Conservation (phyloP, 2,329 filamentous ascomycete species). For the Delphinella strobiligena region DNA sequence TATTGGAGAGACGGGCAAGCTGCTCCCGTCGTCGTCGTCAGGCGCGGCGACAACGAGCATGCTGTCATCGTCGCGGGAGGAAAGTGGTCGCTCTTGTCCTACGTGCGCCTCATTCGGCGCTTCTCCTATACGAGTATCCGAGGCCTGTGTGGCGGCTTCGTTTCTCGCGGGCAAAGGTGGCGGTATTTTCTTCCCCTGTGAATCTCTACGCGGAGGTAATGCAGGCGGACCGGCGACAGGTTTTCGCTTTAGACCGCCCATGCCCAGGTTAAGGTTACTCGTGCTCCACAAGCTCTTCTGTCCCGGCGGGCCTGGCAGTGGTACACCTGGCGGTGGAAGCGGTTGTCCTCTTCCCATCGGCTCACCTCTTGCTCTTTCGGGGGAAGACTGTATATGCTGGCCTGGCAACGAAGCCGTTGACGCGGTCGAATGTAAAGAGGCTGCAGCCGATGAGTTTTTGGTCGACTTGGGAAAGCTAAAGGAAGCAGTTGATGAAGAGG, state of each 20-base stretch:
- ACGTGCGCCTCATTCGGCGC: neutral
- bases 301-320: constrained; percentile 45
- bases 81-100: neutral
- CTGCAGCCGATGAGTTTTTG: constrained; percentile 1
- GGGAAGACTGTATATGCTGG: too few species aligned
- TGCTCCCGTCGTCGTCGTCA: constrained; percentile 13
- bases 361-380: constrained; percentile 25
- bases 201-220: neutral
- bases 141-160: neutral
- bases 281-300: constrained; percentile 13
- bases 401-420: constrained; percentile 5
- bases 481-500: neutral
- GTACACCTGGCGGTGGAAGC: constrained; percentile 67
- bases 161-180: constrained; percentile 3
- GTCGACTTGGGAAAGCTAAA: constrained; percentile 1
- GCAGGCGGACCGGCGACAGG: constrained; percentile 9
- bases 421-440: constrained; percentile 26
- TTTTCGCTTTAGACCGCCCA: constrained; percentile 13
- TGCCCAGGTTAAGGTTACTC: constrained; percentile 7
- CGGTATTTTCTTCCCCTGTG: neutral
- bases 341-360: constrained; percentile 77
- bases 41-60: constrained; percentile 9
- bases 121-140: neutral
- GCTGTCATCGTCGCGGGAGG: neutral
- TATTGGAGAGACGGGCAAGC: constrained; percentile 15